Evolutionary conservation across 306 rosid species (phyloP).

Genomic region (Castanospermum australe): DNA sequence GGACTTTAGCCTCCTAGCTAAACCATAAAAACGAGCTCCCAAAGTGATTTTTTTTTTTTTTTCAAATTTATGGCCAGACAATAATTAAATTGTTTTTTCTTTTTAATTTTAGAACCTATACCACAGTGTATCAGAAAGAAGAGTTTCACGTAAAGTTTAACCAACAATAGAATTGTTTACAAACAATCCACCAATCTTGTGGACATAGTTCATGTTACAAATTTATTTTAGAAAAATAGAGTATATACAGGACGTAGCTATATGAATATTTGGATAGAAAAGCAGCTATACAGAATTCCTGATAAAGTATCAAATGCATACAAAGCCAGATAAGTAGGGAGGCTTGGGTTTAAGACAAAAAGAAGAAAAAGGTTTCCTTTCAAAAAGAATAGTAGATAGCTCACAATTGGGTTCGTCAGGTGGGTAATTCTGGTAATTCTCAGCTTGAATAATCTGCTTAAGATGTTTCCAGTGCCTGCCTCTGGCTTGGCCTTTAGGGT

Average conservation of each 20-base stretch:
- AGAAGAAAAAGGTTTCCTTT: background rate
- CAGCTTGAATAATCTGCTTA: slow-evolving; percentile 94
- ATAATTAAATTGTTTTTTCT: too few species aligned
- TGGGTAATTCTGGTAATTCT: slow-evolving; percentile 67
- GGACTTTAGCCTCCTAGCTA: background rate
- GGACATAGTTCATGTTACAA: background rate
- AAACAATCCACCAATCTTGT: slow-evolving; percentile 12
- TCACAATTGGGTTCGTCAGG: slow-evolving; percentile 83
- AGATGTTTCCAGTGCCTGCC: slow-evolving; percentile 97
- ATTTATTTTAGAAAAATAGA: background rate
- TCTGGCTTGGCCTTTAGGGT: slow-evolving; percentile 87
- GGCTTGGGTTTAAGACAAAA: background rate
- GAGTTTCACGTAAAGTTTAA: background rate
- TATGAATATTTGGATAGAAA: background rate
- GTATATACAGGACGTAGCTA: too few species aligned
- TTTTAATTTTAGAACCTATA: background rate
- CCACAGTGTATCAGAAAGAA: background rate
- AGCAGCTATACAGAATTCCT: background rate
- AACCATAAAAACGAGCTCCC: background rate
- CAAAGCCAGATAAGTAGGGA: background rate
- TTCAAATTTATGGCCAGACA: background rate
- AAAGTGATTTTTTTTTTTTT: background rate
- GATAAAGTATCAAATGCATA: background rate
- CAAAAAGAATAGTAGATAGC: background rate
- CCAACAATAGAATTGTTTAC: background rate